Evolutionary conservation across 2,329 filamentous ascomycete genomes (phyloP).

Genomic region (Epichloe brachyelytri): DNA sequence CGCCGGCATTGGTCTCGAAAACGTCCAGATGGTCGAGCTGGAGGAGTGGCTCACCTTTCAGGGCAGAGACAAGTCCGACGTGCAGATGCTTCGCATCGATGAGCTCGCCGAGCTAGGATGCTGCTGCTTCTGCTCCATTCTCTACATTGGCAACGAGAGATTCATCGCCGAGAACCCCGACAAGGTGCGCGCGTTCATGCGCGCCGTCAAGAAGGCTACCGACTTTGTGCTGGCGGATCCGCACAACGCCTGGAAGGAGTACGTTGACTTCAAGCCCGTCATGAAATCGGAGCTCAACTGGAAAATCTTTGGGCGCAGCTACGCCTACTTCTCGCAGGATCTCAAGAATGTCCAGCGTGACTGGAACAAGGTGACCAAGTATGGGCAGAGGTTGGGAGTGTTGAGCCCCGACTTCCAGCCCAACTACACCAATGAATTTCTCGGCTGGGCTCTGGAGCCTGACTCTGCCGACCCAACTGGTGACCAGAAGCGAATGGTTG

Average conservation of each 20-base stretch:
- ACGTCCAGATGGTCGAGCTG: conserved; percentile 73
- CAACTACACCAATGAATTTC: conserved; percentile 64
- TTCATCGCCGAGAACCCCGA: conserved; percentile 56
- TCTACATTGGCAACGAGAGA: conserved; percentile 66
- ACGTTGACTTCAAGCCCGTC: conserved; percentile 57
- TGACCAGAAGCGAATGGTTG: conserved; percentile 63
- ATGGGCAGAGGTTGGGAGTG: conserved; percentile 61
- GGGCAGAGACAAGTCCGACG: conserved; percentile 50
- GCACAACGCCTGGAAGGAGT: conserved; percentile 51
- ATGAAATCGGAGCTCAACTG: conserved; percentile 57
- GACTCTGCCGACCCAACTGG: conserved; percentile 55
- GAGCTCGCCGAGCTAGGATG: conserved; percentile 67
- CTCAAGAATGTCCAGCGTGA: conserved; percentile 63
- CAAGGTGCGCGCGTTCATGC: conserved; percentile 54
- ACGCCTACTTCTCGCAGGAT: conserved; percentile 62
- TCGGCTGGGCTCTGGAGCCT: conserved; percentile 50
- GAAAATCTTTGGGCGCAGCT: conserved; percentile 71
- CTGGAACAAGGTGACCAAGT: conserved; percentile 66
- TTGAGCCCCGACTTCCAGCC: conserved; percentile 49
- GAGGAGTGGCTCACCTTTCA: conserved; percentile 60
- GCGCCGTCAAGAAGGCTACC: conserved; percentile 61
- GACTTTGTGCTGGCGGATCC: conserved; percentile 57
- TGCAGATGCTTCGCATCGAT: conserved; percentile 72
- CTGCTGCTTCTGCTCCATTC: conserved; percentile 73
- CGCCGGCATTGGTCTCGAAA: conserved; percentile 65